Evolutionary conservation across 2,329 filamentous ascomycete genomes (phyloP).

Genomic region (Diaporthe eres): DNA sequence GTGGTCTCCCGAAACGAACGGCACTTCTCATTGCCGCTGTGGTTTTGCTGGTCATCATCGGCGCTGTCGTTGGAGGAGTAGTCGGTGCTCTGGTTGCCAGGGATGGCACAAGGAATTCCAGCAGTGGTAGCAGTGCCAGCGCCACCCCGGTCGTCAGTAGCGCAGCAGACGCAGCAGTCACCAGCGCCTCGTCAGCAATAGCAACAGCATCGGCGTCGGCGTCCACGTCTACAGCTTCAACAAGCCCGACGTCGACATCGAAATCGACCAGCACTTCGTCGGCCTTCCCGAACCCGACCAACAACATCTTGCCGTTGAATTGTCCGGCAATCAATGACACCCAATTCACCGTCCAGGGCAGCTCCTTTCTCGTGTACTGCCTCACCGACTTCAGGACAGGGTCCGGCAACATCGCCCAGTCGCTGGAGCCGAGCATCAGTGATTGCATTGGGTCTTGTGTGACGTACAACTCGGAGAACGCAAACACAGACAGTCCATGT

Average conservation of each 20-base stretch:
- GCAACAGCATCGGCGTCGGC: background rate
- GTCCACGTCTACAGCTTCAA: background rate
- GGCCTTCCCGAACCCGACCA: conserved; percentile 23
- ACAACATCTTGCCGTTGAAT: conserved; percentile 13
- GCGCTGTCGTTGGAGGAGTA: conserved; percentile 21
- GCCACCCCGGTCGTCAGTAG: background rate
- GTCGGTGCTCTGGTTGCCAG: conserved; percentile 19
- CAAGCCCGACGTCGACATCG: background rate
- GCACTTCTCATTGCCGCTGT: conserved; percentile 12
- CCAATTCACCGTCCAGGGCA: conserved; percentile 8
- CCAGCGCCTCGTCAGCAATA: background rate
- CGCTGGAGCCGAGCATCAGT: conserved; percentile 11
- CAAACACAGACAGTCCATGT: background rate
- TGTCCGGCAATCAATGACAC: conserved; percentile 31
- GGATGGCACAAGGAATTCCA: background rate
- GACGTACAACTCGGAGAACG: background rate
- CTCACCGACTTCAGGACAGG: conserved; percentile 5
- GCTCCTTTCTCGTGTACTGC: conserved; percentile 10
- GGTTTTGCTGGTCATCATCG: conserved; percentile 13
- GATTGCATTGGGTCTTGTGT: conserved; percentile 17
- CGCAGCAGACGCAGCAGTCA: background rate
- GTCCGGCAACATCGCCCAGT: conserved; percentile 15
- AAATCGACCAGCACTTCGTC: background rate
- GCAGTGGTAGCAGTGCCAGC: background rate
- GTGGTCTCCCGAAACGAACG: conserved; percentile 15